These are phyloP conservation scores for Nothophoma quercina DNA, from an alignment of 2,329 filamentous ascomycete genomes.

Conservation along the genomic window DNA sequence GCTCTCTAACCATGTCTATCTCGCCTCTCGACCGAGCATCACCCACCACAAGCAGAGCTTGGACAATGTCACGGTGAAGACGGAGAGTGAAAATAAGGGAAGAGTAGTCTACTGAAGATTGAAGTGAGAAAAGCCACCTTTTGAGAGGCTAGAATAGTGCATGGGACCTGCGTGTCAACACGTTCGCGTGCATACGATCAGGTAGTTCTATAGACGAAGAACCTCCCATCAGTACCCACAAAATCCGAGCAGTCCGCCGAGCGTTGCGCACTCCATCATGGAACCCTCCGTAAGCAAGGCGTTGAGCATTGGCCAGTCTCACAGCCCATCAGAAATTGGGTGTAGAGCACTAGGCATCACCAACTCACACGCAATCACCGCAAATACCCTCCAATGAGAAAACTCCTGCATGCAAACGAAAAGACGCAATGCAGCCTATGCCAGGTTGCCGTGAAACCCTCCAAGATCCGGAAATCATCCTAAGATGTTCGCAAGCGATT, in stretches of 20 bases:
- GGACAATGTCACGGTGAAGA: conserved; percentile 4
- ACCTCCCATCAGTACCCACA: conserved; percentile 31
- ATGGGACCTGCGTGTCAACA: conserved; percentile 18
- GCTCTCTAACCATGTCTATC: too few species aligned
- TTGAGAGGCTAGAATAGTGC: conserved; percentile 33
- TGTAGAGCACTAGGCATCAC: conserved; percentile 17
- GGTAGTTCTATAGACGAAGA: conserved; percentile 1
- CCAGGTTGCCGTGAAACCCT: conserved; percentile 32
- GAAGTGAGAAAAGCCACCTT: conserved; percentile 30
- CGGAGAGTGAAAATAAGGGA: conserved; percentile 35
- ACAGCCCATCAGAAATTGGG: conserved; percentile 6
- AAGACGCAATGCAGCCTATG: conserved; percentile 38
- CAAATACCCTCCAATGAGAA: conserved; percentile 37
- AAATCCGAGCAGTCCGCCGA: conserved; percentile 25
- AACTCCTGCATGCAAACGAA: conserved; percentile 49
- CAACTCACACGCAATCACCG: conserved; percentile 30
- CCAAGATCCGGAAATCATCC: conserved; percentile 33
- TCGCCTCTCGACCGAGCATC: not conserved
- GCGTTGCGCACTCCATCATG: conserved; percentile 6
- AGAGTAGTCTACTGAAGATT: conserved; percentile 19
- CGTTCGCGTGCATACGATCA: conserved; percentile 1
- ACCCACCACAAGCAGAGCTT: not conserved
- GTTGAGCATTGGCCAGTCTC: conserved; percentile 10
- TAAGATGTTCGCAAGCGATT: conserved; percentile 36
- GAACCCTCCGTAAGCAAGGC: conserved; percentile 9